These are phyloP conservation scores for Wickerhamiella australiensis DNA, from an alignment of 805 yeast genomes.

Conservation along the genomic window DNA sequence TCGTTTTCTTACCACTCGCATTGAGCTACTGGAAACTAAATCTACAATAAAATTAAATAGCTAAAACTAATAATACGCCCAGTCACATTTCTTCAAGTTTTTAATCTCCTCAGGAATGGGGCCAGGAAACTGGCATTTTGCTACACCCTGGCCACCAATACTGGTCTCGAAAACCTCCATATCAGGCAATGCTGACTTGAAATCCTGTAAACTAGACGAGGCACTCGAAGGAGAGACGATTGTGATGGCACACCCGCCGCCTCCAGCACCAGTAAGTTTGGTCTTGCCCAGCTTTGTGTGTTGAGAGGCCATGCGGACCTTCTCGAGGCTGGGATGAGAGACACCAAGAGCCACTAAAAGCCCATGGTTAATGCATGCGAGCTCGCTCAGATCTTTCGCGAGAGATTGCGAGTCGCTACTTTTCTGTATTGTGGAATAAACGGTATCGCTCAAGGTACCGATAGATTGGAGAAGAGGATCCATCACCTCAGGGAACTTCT, in stretches of 20 bases:
- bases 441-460: slow-evolving; percentile 60
- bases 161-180: slow-evolving; percentile 60
- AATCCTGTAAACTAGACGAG: slow-evolving; percentile 27
- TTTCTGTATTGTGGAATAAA: slow-evolving; percentile 51
- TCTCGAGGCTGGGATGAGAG: slow-evolving; percentile 82
- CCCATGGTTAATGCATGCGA: slow-evolving; percentile 79
- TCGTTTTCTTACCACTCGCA: too few relatives aligned
- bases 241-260: slow-evolving; percentile 97
- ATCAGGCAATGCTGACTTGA: slow-evolving; percentile 16
- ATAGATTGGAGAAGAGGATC: slow-evolving; percentile 60
- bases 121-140: slow-evolving; percentile 24
- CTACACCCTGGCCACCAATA: slow-evolving; percentile 87
- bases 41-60: not conserved
- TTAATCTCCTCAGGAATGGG: not conserved
- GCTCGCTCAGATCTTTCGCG: slow-evolving; percentile 27
- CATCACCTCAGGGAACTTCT: slow-evolving; percentile 43
- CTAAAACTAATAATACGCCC: not conserved
- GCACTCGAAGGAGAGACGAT: slow-evolving; percentile 36
- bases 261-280: slow-evolving; percentile 96
- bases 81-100: not conserved
- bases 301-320: slow-evolving; percentile 55
- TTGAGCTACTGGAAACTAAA: too few relatives aligned
- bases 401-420: slow-evolving; percentile 29
- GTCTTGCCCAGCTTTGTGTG: slow-evolving; percentile 64
- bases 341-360: slow-evolving; percentile 76